These are phyloP conservation scores for Penicillium sp. DNA, from an alignment of 2,329 filamentous ascomycete genomes.

Conservation along the genomic window DNA sequence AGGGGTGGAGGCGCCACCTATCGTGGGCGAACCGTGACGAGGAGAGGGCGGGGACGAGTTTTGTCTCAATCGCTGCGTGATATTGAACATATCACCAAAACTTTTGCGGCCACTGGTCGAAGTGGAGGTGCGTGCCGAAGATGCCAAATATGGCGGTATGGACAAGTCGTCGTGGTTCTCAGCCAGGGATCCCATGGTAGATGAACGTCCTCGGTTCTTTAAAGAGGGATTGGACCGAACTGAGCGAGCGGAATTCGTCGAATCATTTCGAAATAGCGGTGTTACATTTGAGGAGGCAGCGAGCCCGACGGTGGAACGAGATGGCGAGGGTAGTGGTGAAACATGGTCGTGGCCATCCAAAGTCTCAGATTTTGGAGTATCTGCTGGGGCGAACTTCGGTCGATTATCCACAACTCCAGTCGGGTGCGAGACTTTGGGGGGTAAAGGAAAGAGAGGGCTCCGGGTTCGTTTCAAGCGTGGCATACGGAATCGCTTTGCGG, in stretches of 20 bases:
- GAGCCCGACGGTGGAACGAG: slow-evolving; percentile 45
- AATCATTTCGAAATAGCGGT: slow-evolving; percentile 51
- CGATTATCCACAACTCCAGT: slow-evolving; percentile 12
- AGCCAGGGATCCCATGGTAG: slow-evolving; percentile 75
- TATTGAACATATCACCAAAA: slow-evolving; percentile 76
- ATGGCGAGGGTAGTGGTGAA: slow-evolving; percentile 42
- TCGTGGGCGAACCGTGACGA: slow-evolving; percentile 54
- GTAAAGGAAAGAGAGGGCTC: slow-evolving; percentile 76
- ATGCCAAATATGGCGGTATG: slow-evolving; percentile 53
- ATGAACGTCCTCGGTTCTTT: slow-evolving; percentile 64
- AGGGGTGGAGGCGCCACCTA: slow-evolving; percentile 58
- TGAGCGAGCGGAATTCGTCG: slow-evolving; percentile 59
- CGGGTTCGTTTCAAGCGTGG: slow-evolving; percentile 67
- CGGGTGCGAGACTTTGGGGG: slow-evolving; percentile 50
- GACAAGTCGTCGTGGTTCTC: slow-evolving; percentile 64
- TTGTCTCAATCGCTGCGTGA: slow-evolving; percentile 67
- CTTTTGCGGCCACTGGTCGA: slow-evolving; percentile 82
- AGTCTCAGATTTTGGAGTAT: slow-evolving; percentile 18
- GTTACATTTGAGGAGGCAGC: slow-evolving; percentile 40
- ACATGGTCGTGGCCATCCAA: slow-evolving; percentile 28
- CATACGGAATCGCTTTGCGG: slow-evolving; percentile 70
- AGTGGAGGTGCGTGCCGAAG: slow-evolving; percentile 61
- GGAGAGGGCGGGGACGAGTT: slow-evolving; percentile 63
- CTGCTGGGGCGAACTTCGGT: slow-evolving; percentile 17
- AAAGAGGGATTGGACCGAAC: slow-evolving; percentile 46